Base-by-base conservation (phyloP, 2,329 filamentous ascomycete genomes). In the Pestalotiopsis sp. region DNA sequence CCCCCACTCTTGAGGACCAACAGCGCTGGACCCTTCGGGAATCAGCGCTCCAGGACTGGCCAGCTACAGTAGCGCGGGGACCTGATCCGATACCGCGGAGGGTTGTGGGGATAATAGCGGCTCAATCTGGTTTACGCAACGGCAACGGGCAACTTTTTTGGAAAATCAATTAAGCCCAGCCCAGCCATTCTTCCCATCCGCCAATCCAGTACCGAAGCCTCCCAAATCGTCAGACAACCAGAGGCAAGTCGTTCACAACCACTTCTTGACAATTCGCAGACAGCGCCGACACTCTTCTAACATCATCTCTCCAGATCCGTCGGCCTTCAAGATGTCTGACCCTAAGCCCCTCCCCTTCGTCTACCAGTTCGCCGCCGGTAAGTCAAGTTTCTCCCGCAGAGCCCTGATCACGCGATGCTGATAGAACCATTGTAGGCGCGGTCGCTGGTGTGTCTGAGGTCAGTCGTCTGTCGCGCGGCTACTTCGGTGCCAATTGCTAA, bases 381-480 rank as follows among this genome's bases (percentile, higher is more conserved):
- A 79, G 89, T 85, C 72, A 73, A 74, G 25, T 71, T 74, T 72
- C 39, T 70, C 73, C 69, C 72, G 27, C 36, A 68, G 59, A 64
- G n/a, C 4, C 7, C n/a, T 61, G n/a, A 49, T 45, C 39, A 57
- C 41, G 73, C 78, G 80, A 70, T 81, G 74, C 69, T 64, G 67
- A 69, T 41, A 71, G 64, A 67, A 39, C 56, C 58, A 71, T 70
- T 75, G 49, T 75, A 93, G 91, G 92, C 85, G 96, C 96, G 80
- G 93, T 99, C 80, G 96, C 96, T 79, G 96, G 96, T 87, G 95
- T 99, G 73, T 98, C 95, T 76, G 96, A 99, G 89, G 94, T 95
- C 86, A 83, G 91, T 84, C 71, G 68, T 38, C 52, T 20, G 56
- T 31, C 60, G 36, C 58, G 64, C 71, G 73, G 73, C 70, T 72